A percentile compares a stretch with the other conserved stretches of the same genome.
Conservation (phyloP, 768 basidiomycete species). For the Mycena haematopus region DNA sequence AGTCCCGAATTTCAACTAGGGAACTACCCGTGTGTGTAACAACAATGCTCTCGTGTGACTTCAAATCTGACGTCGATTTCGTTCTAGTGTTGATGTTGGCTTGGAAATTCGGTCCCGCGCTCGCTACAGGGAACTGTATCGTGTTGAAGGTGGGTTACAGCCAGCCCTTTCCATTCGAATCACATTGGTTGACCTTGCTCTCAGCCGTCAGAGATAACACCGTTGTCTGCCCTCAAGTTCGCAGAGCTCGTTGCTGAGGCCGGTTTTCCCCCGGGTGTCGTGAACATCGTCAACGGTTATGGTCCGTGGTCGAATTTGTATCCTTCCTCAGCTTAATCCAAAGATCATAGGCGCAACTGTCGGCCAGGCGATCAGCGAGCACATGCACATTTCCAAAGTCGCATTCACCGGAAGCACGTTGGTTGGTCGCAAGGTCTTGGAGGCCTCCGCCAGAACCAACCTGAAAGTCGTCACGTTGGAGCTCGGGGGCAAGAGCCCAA, state of each 20-base stretch:
- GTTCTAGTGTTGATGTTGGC: too few relatives aligned
- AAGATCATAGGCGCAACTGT: constrained; percentile 41
- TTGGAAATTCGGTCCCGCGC: constrained; percentile 40
- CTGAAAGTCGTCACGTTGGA: constrained; percentile 86
- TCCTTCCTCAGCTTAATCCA: constrained; percentile 43
- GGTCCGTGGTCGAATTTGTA: constrained; percentile 54
- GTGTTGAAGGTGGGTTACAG: constrained; percentile 51
- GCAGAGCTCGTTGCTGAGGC: constrained; percentile 62
- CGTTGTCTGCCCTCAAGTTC: constrained; percentile 61
- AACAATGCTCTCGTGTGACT: neutral
- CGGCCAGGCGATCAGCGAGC: constrained; percentile 66
- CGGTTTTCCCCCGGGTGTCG: constrained; percentile 73
- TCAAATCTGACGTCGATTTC: too few relatives aligned
- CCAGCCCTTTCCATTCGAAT: neutral
- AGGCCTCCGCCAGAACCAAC: constrained; percentile 81
- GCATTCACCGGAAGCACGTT: constrained; percentile 89
- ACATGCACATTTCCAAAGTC: constrained; percentile 68
- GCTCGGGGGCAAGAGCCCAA: constrained; percentile 79
- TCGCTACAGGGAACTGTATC: constrained; percentile 61
- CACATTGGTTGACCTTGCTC: constrained; percentile 30
- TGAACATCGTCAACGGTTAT: constrained; percentile 71
- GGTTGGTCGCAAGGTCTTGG: constrained; percentile 80
- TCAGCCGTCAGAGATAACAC: constrained; percentile 71
- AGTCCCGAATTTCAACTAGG: constrained; percentile 44
- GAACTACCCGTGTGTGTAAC: constrained; percentile 63